These are phyloP conservation scores for Chrysochromulina tobinii DNA, from an alignment of 78 protist species.

Conservation along the genomic window DNA sequence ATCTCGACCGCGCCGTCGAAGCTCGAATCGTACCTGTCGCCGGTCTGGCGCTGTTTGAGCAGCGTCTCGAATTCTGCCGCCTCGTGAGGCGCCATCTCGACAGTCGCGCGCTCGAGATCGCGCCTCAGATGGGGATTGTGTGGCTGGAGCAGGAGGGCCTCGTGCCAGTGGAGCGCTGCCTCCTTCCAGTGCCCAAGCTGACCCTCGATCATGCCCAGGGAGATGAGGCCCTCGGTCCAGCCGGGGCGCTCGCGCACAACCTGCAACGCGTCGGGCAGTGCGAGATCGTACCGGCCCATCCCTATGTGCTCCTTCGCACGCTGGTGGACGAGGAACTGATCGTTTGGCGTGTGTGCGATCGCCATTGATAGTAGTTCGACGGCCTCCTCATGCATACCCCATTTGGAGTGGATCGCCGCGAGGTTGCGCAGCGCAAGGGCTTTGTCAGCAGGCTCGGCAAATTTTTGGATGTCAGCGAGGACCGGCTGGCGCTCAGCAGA, in stretches of 20 bases:
- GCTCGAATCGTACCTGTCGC: no score
- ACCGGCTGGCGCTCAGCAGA: background rate
- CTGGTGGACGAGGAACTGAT: background rate
- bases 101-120: background rate
- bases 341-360: background rate
- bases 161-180: background rate
- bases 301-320: background rate
- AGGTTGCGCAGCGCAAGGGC: no score
- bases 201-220: background rate
- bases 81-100: background rate
- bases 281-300: background rate
- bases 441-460: no score
- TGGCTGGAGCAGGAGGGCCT: background rate
- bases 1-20: no score
- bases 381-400: background rate
- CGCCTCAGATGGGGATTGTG: background rate
- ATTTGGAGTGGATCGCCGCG: no score
- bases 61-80: background rate
- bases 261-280: background rate
- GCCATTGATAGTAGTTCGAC: background rate
- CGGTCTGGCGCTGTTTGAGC: no score
- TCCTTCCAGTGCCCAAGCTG: background rate
- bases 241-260: background rate
- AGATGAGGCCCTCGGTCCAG: background rate
- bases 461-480: background rate